Conservation (phyloP, 2,329 filamentous ascomycete genomes). For the Aspergillus intermedius region DNA sequence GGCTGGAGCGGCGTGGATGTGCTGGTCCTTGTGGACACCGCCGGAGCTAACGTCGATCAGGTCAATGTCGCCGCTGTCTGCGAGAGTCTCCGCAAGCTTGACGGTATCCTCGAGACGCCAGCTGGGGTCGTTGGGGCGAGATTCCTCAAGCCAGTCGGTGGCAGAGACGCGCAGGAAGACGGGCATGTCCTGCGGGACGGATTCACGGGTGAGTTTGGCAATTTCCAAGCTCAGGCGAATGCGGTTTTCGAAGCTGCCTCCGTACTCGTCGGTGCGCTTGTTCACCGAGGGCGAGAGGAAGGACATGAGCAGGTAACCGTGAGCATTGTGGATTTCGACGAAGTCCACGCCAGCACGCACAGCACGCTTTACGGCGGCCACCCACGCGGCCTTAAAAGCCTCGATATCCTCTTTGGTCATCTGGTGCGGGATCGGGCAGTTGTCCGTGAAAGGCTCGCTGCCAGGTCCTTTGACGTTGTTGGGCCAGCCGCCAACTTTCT, state of each 20-base stretch:
- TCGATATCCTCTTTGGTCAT: constrained; percentile 65
- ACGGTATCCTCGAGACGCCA: constrained; percentile 64
- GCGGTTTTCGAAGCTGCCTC: constrained; percentile 56
- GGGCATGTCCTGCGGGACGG: constrained; percentile 62
- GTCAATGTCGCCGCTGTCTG: constrained; percentile 56
- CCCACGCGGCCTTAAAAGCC: constrained; percentile 57
- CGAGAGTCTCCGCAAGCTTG: constrained; percentile 59
- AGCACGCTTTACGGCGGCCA: constrained; percentile 52
- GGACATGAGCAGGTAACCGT: constrained; percentile 66
- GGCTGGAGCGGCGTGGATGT: constrained; percentile 47
- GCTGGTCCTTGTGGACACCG: constrained; percentile 55
- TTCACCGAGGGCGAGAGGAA: constrained; percentile 69
- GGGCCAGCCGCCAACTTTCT: constrained; percentile 50
- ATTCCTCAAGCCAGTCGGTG: constrained; percentile 65
- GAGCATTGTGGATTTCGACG: constrained; percentile 73
- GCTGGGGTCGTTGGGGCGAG: constrained; percentile 47
- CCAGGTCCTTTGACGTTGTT: constrained; percentile 52
- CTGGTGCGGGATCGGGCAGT: constrained; percentile 57
- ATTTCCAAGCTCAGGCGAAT: constrained; percentile 62
- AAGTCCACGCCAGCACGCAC: constrained; percentile 67
- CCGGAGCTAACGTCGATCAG: constrained; percentile 38
- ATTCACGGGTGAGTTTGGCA: constrained; percentile 54
- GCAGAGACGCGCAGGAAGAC: constrained; percentile 68
- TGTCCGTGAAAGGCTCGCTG: constrained; percentile 56
- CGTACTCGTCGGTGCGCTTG: constrained; percentile 54